Percentiles rank a stretch among this genome's conserved stretches.
phyloP scores from a whole-genome alignment of 202 grass and related monocot genomes.

The Dendrocalamus latiflorus region DNA sequence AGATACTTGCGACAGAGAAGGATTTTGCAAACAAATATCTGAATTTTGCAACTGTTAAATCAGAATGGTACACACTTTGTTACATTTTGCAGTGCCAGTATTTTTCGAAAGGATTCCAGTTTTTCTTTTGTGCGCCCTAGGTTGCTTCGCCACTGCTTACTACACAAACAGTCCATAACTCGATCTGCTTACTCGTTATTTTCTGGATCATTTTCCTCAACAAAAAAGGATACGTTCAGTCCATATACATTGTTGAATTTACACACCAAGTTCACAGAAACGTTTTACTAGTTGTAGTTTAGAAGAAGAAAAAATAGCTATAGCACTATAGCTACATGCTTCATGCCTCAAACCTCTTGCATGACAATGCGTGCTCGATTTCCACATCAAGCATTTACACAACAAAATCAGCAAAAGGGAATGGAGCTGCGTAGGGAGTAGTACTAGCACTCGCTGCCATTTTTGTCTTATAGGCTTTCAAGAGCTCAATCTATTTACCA shows the following conservation, averaged over 20 bases:
- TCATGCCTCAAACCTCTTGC: neutral
- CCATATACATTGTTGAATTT: neutral
- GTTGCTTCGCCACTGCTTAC: neutral
- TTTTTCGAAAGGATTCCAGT: neutral
- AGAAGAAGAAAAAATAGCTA: neutral
- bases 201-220: neutral
- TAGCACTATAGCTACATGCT: neutral
- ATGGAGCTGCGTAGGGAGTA: neutral
- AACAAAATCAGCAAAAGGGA: neutral
- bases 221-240: neutral
- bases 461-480: neutral
- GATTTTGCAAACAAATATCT: neutral
- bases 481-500: neutral
- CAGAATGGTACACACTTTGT: neutral
- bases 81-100: neutral
- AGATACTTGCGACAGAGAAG: neutral
- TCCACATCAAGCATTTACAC: neutral
- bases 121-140: neutral
- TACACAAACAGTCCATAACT: neutral
- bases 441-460: neutral
- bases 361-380: neutral
- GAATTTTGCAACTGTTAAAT: neutral
- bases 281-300: neutral
- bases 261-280: neutral
- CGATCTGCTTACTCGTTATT: neutral